Evolutionary conservation across 176 grass and related monocot genomes (phyloP).

Genomic region (Coix lacrymajobi): DNA sequence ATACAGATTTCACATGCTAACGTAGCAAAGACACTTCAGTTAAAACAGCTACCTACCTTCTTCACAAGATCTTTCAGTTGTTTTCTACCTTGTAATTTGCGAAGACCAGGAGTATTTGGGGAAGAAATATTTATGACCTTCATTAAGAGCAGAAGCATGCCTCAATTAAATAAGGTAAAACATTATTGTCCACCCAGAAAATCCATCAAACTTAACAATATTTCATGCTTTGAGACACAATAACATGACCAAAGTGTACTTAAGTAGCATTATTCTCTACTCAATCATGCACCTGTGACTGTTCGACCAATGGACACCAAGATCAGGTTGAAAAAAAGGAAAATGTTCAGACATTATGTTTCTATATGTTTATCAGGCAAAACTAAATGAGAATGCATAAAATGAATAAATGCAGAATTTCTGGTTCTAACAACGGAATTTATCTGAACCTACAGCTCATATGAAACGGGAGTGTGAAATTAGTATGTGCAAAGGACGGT

Average conservation of each 20-base stretch:
- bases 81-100: conserved; percentile 85
- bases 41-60: conserved; percentile 45
- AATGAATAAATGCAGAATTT: conserved; percentile 1
- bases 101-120: conserved; percentile 97
- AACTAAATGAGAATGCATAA: background rate
- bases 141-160: background rate
- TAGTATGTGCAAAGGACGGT: conserved; percentile 22
- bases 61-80: conserved; percentile 95
- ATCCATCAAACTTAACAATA: conserved; percentile 1
- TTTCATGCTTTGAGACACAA: conserved; percentile 6
- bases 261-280: background rate
- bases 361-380: background rate
- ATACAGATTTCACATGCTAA: conserved; percentile 22
- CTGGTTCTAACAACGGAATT: background rate
- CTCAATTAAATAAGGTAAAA: background rate
- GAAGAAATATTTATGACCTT: conserved; percentile 98
- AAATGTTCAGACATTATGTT: background rate
- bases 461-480: conserved; percentile 11
- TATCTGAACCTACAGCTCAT: conserved; percentile 5
- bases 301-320: conserved; percentile 7
- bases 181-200: background rate
- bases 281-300: background rate
- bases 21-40: background rate
- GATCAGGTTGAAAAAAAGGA: background rate
- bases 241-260: background rate